Evolutionary conservation across 441 rosid genomes (phyloP), one percentile per base, ranked within the genome.

Genomic region (Francoa sonchifolia): DNA sequence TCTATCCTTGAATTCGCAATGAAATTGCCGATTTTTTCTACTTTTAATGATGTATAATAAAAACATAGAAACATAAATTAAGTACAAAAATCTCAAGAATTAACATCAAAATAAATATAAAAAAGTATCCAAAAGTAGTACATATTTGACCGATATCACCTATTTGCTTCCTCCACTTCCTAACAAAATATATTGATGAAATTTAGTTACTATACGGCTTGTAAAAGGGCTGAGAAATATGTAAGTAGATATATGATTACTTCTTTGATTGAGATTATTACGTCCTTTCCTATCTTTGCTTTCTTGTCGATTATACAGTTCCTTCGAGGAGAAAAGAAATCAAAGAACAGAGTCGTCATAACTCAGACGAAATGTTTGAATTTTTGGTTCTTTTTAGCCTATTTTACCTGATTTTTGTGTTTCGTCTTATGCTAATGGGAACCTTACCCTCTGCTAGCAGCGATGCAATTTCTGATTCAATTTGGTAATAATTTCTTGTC

Each of bases 231-330:
- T 34, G 23, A 35, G 37, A 21, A 32, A 18, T 22, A 11, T 18
- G 22, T 12, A 3, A 3, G 12, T 6, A 17, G 19, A 0, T 16
- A 7, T 33, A 5, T 14, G n/a, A 78, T 72, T 71, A 77, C 96
- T 44, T 77, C 94, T 59, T 67, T 70, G 54, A 79, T 87, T 57
- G 37, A 15, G 52, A 87, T 77, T 54, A 74, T 36, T 58, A 82
- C 96, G n/a, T 82, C 63, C 69, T 74, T 74, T 44, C 96, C 92
- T 26, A 87, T 74, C 72, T 74, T 82, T 0, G 76, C 82, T 11
- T 87, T 82, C 79, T 87, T 87, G 79, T 87, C 96, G 5, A 87
- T 72, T 37, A 87, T 80, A 71, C 94, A 79, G 48, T 77, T 80
- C 82, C 96, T 86, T 20, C 28, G 42, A 3, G 9, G 30, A 10